Evolutionary conservation across 2,329 filamentous ascomycete species (phyloP), one percentile per base, ranked within the genome.

Genomic region (Rutstroemia sp.): DNA sequence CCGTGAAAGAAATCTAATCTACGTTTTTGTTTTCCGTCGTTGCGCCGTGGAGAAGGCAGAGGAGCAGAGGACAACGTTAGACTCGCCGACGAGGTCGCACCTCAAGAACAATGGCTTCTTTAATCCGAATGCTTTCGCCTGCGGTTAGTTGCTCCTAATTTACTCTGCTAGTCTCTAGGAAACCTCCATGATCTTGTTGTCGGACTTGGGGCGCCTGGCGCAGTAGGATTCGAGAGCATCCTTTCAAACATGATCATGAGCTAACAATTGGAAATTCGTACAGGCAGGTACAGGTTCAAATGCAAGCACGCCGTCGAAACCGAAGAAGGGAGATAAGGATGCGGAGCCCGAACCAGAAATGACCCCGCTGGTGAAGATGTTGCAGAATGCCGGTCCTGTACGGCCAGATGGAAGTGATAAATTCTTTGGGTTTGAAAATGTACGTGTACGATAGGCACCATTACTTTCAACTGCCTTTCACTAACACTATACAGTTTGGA

Each of bases 381-480:
- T 99, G 34, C 81, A 84, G 65, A 87, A 89, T 72, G 84, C 89
- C 58, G 92, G 91, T 3, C 84, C 92, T 2, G 75, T 95, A 63
- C 84, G 90, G 67, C 78, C 81, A 64, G 92, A 97, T 73, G 94
- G 94, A 54, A 96, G 89, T 70, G 94, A 97, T 76, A 95, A 96
- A 76, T 99, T 96, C 76, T 97, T 95, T 74, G 94, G 94, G 16
- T 87, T 97, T 71, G 94, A 99, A 74, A 99, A 99, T 75, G 92
- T 97, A 79, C 74, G 89, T 78, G 34, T 17, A 23, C 23, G 23
- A 23, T 30, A 42, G 16, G 39, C 16, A 25, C 3, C 21, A n/a
- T 48, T 17, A 45, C 40, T 10, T 27, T 23, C 38, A 46, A 47
- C 51, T 38, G 23, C 48, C n/a, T 17, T 38, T 48, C 55, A 61